Evolutionary conservation across 768 basidiomycete species (phyloP).

Genomic region (Lactarius deliciosus): DNA sequence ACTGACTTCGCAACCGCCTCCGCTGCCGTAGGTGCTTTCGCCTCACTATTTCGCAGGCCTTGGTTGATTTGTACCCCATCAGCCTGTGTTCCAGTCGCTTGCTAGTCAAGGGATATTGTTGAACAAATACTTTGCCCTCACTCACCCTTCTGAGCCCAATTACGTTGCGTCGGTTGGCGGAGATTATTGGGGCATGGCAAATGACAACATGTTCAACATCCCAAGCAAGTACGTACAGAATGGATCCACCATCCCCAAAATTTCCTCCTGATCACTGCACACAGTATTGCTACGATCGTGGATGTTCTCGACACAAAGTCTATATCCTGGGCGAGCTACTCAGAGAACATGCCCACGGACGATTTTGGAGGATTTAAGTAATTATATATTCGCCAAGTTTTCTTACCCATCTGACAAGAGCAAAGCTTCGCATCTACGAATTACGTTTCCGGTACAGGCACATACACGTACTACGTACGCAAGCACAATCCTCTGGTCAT

Average conservation of each 20-base stretch:
- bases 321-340: conserved; percentile 27
- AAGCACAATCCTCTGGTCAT: conserved; percentile 57
- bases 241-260: not conserved
- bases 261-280: not conserved
- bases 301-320: conserved; percentile 9
- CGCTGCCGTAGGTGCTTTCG: conserved; percentile 6
- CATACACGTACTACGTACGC: conserved; percentile 52
- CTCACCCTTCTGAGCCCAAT: conserved; percentile 22
- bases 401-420: not conserved
- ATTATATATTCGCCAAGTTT: not conserved
- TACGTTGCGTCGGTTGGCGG: conserved; percentile 14
- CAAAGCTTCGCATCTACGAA: conserved; percentile 38
- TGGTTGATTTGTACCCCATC: not conserved
- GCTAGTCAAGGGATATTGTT: conserved; percentile 14
- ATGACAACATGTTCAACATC: conserved; percentile 11
- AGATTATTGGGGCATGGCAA: conserved; percentile 16
- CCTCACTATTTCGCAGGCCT: not conserved
- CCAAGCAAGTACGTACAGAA: conserved; percentile 9
- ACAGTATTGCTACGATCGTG: conserved; percentile 16
- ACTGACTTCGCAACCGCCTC: conserved; percentile 9
- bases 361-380: conserved; percentile 38
- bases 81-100: conserved; percentile 9
- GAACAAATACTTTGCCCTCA: conserved; percentile 12
- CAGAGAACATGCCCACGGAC: conserved; percentile 55
- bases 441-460: conserved; percentile 38